Evolutionary conservation across 768 basidiomycete genomes (phyloP).

Genomic region (Naematelia encephala): DNA sequence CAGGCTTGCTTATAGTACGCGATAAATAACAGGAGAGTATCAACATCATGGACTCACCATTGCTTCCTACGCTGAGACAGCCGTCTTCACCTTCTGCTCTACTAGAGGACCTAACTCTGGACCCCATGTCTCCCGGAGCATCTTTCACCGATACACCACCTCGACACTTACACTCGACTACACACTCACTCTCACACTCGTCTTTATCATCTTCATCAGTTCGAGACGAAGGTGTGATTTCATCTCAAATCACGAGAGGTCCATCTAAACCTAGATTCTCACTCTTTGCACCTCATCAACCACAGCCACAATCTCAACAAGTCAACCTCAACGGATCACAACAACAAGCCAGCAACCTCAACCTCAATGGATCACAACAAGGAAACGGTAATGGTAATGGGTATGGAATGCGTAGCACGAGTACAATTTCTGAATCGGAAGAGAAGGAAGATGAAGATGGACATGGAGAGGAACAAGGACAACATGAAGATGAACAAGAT

Average conservation of each 20-base stretch:
- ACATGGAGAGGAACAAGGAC: conserved; percentile 7
- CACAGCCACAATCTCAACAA: not conserved
- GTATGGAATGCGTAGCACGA: no score
- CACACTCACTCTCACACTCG: not conserved
- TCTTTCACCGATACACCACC: conserved; percentile 4
- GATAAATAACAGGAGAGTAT: no score
- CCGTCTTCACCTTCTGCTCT: conserved; percentile 16
- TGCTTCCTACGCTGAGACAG: conserved; percentile 26
- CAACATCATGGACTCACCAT: conserved; percentile 45
- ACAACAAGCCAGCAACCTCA: not conserved
- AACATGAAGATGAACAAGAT: conserved; percentile 20
- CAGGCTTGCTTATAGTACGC: no score
- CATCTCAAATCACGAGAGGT: no score
- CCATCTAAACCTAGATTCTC: conserved; percentile 40
- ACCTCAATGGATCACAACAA: not conserved
- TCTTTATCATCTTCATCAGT: not conserved
- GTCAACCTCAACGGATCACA: not conserved
- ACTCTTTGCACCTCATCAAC: conserved; percentile 29
- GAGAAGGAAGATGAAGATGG: conserved; percentile 9
- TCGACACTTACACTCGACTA: conserved; percentile 1
- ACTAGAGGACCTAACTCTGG: conserved; percentile 27
- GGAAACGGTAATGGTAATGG: conserved; percentile 1
- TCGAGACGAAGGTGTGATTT: no score
- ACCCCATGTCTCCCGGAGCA: conserved; percentile 14
- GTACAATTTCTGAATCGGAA: no score